Conservation (phyloP, 2,329 filamentous ascomycete species). For the Pleoardoris graminearum region DNA sequence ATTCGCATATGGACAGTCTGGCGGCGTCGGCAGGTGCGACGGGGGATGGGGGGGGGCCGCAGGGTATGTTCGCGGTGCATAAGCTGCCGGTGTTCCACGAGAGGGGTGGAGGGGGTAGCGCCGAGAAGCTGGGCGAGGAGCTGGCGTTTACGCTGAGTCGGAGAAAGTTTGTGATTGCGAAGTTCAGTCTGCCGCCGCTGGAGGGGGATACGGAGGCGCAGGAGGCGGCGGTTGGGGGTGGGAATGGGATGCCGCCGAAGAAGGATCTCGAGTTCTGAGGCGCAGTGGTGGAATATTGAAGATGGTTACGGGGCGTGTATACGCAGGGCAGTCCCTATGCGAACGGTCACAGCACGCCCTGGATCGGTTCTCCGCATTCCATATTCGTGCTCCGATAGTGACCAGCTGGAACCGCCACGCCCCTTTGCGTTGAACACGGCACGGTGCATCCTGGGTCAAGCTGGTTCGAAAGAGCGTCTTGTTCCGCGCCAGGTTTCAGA, state of each 20-base stretch:
- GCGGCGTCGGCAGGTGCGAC: slow-evolving; percentile 55
- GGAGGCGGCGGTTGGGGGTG: slow-evolving; percentile 46
- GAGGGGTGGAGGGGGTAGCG: slow-evolving; percentile 76
- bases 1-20: slow-evolving; percentile 56
- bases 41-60: slow-evolving; percentile 72
- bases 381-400: too few species aligned
- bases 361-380: too few species aligned
- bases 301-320: neutral
- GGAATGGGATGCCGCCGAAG: slow-evolving; percentile 57
- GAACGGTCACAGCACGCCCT: too few species aligned
- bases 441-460: too few species aligned
- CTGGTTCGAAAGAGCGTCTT: too few species aligned
- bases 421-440: too few species aligned
- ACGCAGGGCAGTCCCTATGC: too few species aligned
- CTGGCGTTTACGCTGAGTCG: slow-evolving; percentile 88
- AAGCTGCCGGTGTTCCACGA: slow-evolving; percentile 84
- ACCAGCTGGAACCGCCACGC: too few species aligned
- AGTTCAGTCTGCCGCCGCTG: slow-evolving; percentile 85
- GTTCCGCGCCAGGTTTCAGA: neutral
- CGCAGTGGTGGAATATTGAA: neutral
- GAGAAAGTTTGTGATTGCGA: slow-evolving; percentile 80
- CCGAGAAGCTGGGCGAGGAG: slow-evolving; percentile 71
- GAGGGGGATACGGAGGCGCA: slow-evolving; percentile 72
- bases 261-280: slow-evolving; percentile 68
- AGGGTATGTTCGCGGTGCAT: slow-evolving; percentile 84